Conservation (phyloP, 345 rosid genomes). For the Cardamine occulta region DNA sequence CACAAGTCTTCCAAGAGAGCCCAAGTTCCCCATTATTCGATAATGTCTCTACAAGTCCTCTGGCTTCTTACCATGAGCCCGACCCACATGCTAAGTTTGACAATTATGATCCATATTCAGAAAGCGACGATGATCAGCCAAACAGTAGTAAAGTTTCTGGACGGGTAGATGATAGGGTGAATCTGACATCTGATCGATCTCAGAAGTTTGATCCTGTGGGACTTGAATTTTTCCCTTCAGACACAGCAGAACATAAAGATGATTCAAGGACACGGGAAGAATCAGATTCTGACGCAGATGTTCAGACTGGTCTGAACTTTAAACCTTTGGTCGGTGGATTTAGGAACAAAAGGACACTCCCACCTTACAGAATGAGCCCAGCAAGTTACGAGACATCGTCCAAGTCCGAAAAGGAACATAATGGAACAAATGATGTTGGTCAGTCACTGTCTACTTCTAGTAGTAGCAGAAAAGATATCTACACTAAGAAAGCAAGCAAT, state of each 20-base stretch:
- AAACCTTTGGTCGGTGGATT: constrained; percentile 68
- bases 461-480: constrained; percentile 44
- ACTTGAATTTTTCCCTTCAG: constrained; percentile 29
- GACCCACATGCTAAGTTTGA: constrained; percentile 54
- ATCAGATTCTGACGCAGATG: constrained; percentile 37
- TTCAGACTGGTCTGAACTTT: constrained; percentile 52
- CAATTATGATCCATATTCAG: constrained; percentile 56
- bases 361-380: constrained; percentile 49
- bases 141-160: constrained; percentile 15
- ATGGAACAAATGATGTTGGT: constrained; percentile 25
- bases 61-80: constrained; percentile 44
- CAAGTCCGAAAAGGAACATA: constrained; percentile 45
- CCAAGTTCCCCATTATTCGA: constrained; percentile 45
- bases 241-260: constrained; percentile 36
- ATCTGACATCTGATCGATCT: constrained; percentile 37
- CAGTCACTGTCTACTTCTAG: constrained; percentile 38
- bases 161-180: constrained; percentile 20
- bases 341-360: constrained; percentile 64
- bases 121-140: constrained; percentile 52
- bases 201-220: constrained; percentile 44
- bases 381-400: constrained; percentile 35
- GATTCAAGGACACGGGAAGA: constrained; percentile 42
- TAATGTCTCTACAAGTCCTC: constrained; percentile 45
- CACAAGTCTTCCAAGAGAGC: constrained; percentile 44
- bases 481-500: constrained; percentile 43